Evolutionary conservation across 768 basidiomycete genomes (phyloP).

Genomic region (Lactifluus pinguis): DNA sequence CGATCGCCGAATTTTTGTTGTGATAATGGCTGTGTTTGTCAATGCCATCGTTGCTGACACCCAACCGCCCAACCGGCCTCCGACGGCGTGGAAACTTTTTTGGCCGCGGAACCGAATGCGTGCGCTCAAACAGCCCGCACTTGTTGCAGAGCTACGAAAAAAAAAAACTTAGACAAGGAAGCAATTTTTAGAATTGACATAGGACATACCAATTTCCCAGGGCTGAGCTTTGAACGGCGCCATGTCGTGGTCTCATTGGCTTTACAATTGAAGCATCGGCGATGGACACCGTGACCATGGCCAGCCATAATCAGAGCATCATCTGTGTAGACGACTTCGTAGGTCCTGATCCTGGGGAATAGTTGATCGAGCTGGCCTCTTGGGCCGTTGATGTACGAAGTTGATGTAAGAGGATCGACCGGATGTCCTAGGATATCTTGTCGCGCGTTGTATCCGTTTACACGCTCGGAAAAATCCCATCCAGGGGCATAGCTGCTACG

Average conservation of each 20-base stretch:
- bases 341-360: not conserved
- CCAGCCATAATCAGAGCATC: constrained; percentile 72
- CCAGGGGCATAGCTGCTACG: not conserved
- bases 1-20: not conserved
- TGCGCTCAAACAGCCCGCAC: constrained; percentile 72
- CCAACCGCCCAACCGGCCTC: not conserved
- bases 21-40: not conserved
- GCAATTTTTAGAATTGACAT: not conserved
- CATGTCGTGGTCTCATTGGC: constrained; percentile 77
- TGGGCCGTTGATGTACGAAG: not conserved
- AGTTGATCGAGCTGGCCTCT: not conserved
- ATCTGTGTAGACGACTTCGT: constrained; percentile 39
- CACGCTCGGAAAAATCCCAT: not conserved
- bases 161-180: not conserved
- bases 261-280: constrained; percentile 75
- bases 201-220: constrained; percentile 57
- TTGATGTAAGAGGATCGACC: not conserved
- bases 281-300: constrained; percentile 46
- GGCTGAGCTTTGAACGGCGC: constrained; percentile 63
- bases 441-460: not conserved
- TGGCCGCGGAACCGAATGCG: constrained; percentile 65
- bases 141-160: constrained; percentile 34
- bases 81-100: constrained; percentile 2
- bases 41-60: not conserved
- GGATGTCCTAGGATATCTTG: not conserved